These are phyloP conservation scores for Fusarium mangiferae DNA, from an alignment of 2,329 filamentous ascomycete species.

Conservation along the genomic window DNA sequence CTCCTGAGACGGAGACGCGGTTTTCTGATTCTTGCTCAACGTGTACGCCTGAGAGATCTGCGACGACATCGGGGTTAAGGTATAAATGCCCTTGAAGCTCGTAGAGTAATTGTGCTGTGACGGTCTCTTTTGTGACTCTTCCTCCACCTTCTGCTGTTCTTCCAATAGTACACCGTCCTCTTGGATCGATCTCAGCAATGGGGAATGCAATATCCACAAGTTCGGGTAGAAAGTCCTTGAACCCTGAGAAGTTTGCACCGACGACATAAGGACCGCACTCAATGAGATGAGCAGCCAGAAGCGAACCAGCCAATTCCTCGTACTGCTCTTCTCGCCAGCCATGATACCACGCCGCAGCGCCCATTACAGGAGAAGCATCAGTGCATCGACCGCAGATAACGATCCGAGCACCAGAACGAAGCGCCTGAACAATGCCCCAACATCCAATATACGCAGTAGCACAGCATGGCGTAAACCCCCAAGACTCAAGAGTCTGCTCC, in stretches of 20 bases:
- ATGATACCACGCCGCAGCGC: slow-evolving; percentile 66
- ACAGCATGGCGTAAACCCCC: slow-evolving; percentile 43
- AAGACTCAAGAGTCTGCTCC: slow-evolving; percentile 43
- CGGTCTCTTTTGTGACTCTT: slow-evolving; percentile 50
- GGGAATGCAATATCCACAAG: slow-evolving; percentile 50
- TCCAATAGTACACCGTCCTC: slow-evolving; percentile 50
- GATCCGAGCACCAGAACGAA: slow-evolving; percentile 57
- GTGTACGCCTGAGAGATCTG: slow-evolving; percentile 49
- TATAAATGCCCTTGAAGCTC: slow-evolving; percentile 58
- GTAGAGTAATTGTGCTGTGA: slow-evolving; percentile 55
- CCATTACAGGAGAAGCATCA: slow-evolving; percentile 64
- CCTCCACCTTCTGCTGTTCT: slow-evolving; percentile 50
- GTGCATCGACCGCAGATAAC: slow-evolving; percentile 61
- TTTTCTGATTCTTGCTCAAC: slow-evolving; percentile 57
- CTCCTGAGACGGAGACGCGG: slow-evolving; percentile 47
- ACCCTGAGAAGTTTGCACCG: slow-evolving; percentile 65
- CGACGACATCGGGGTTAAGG: slow-evolving; percentile 57
- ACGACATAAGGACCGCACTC: slow-evolving; percentile 66
- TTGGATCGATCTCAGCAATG: slow-evolving; percentile 51
- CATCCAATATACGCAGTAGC: slow-evolving; percentile 61
- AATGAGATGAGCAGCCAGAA: slow-evolving; percentile 64
- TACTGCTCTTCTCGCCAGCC: slow-evolving; percentile 60
- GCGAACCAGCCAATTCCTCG: slow-evolving; percentile 60
- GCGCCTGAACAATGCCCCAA: slow-evolving; percentile 56
- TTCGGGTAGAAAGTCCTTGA: slow-evolving; percentile 44